phyloP scores from a whole-genome alignment of 805 yeast genomes.

The Starmerella sirachaensis region DNA sequence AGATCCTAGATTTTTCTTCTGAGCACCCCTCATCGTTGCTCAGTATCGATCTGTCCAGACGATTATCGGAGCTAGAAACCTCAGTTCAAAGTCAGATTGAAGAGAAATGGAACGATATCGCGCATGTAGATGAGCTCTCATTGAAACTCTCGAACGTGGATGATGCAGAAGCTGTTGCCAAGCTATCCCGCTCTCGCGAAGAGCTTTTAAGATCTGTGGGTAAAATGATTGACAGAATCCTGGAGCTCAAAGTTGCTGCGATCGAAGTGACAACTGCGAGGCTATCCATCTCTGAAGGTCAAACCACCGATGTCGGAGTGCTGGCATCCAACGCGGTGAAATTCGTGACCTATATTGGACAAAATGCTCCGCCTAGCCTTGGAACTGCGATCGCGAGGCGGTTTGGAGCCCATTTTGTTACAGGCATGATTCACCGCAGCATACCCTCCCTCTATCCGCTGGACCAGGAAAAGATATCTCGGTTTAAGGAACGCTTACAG shows the following conservation, averaged over 20 bases:
- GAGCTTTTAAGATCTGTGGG: background rate
- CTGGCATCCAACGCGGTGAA: background rate
- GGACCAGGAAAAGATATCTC: slow-evolving; percentile 2
- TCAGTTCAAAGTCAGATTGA: background rate
- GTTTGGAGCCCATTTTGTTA: slow-evolving; percentile 9
- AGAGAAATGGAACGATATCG: slow-evolving; percentile 1
- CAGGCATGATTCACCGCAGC: slow-evolving; percentile 4
- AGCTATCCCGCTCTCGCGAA: background rate
- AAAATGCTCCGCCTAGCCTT: background rate
- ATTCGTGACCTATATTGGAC: background rate
- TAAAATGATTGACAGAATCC: background rate
- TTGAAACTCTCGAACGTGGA: background rate
- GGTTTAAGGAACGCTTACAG: slow-evolving; percentile 6
- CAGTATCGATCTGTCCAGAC: slow-evolving; percentile 7
- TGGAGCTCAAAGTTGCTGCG: slow-evolving; percentile 2
- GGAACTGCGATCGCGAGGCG: slow-evolving; percentile 4
- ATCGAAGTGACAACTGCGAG: background rate
- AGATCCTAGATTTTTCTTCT: slow-evolving; percentile 2
- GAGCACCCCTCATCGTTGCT: slow-evolving; percentile 7
- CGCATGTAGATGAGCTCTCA: background rate
- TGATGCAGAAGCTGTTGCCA: background rate
- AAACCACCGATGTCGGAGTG: background rate
- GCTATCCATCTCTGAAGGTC: background rate
- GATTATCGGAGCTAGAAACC: background rate
- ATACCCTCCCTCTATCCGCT: slow-evolving; percentile 16